Evolutionary conservation across 176 grass and related monocot species (phyloP).

Genomic region (Olyra latifolia): DNA sequence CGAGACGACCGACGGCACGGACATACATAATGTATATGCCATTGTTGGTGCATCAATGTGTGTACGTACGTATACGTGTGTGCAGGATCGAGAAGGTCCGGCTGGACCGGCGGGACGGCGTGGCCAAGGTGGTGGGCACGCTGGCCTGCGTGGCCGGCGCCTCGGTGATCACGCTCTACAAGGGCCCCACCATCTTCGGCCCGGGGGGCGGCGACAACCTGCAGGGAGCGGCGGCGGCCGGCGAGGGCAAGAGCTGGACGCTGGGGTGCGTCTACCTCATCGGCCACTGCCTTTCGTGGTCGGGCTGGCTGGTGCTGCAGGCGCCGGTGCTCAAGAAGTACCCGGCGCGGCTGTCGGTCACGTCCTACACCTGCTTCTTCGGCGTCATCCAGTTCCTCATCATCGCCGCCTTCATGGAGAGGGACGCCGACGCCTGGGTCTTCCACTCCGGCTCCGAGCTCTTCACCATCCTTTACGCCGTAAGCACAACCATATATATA

Average conservation of each 20-base stretch:
- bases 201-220: constrained; percentile 19
- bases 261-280: constrained; percentile 92
- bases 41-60: no score
- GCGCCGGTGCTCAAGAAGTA: constrained; percentile 95
- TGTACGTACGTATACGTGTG: not conserved
- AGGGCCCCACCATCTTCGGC: constrained; percentile 75
- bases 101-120: constrained; percentile 74
- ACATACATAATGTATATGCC: no score
- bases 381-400: constrained; percentile 96
- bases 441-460: constrained; percentile 95
- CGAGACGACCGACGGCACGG: no score
- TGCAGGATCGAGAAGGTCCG: constrained; percentile 85
- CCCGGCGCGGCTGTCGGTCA: constrained; percentile 85
- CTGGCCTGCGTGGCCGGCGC: constrained; percentile 83
- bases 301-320: constrained; percentile 96
- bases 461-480: constrained; percentile 96
- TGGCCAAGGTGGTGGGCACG: constrained; percentile 75
- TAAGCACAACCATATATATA: not conserved
- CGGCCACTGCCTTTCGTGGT: constrained; percentile 98
- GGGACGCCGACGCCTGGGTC: constrained; percentile 71
- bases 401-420: constrained; percentile 98
- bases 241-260: constrained; percentile 77
- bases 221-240: constrained; percentile 9
- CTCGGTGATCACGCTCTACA: constrained; percentile 92
- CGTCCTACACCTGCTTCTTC: constrained; percentile 99